Base-by-base conservation (phyloP, 495 filamentous ascomycete genomes). In the Aspergillus funiculosus region DNA sequence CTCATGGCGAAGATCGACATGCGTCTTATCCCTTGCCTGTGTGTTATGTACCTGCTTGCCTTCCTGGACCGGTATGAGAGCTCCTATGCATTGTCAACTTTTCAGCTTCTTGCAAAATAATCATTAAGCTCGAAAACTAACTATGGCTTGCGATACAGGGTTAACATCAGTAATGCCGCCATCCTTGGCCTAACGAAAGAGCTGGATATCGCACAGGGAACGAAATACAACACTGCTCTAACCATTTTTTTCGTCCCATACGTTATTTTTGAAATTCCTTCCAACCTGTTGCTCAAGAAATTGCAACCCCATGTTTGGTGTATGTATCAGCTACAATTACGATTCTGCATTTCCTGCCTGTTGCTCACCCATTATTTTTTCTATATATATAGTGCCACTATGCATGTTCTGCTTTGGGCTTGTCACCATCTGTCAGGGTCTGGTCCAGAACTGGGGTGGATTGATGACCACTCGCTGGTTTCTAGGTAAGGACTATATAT, bases 191-290 rank as follows among this genome's bases (percentile, higher is more conserved):
- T 91, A n/a, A 72, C 73, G 38, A 52, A 68, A 8, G 84, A 94
- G 28, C 64, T 92, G 9, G 28, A 71, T 13, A 73, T 95, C 15
- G 58, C 45, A 14, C 50, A 50, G 0, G 71, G 69, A 19, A 73
- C 74, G 9, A 76, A 86, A 55, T 90, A 83, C 64, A 92, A 91
- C 65, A 84, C 77, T 10, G 86, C 85, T 0, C 67, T 94, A 47
- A 81, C 80, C 17, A 91, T 94, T 52, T 95, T 96, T 74, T 98
- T 95, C 67, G 80, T 96, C 0, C 89, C 91, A 0, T 97, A 95
- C 59, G 76, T 94, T 50, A 51, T 91, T 35, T 83, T 83, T 53
- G 90, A 80, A 61, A 92, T 97, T 39, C 92, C 91, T 2, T 88
- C 85, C 38, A 97, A 97, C 57, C 79, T 95, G 41, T 57, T 94